Evolutionary conservation across 768 basidiomycete genomes (phyloP).

Genomic region (Peribolospora kevripleyi): DNA sequence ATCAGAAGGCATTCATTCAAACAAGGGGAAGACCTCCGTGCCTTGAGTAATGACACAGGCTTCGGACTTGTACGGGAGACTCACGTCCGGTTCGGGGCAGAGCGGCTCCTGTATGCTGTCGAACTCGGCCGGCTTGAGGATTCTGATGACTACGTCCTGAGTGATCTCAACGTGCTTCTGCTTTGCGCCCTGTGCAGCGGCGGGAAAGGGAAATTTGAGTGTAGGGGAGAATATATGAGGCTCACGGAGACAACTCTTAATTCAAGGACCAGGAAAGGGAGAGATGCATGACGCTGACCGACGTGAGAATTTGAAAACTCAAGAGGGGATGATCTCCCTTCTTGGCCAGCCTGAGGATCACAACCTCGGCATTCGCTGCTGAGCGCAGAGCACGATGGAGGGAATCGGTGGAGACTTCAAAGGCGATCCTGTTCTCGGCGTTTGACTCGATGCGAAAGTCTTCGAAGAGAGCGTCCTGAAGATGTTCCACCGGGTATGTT

Average conservation of each 20-base stretch:
- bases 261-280: too few relatives aligned
- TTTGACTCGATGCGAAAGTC: conserved; percentile 72
- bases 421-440: conserved; percentile 51
- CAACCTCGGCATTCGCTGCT: not conserved
- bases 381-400: conserved; percentile 37
- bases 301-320: too few relatives aligned
- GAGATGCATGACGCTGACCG: too few relatives aligned
- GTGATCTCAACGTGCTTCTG: conserved; percentile 27
- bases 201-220: too few relatives aligned
- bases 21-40: not conserved
- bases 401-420: conserved; percentile 47
- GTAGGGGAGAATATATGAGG: too few relatives aligned
- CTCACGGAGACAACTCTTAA: too few relatives aligned
- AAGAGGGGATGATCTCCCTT: too few relatives aligned
- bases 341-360: too few relatives aligned
- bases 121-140: conserved; percentile 50
- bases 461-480: conserved; percentile 23
- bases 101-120: conserved; percentile 49
- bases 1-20: not conserved
- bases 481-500: too few relatives aligned
- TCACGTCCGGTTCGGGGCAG: conserved; percentile 64
- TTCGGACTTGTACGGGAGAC: not conserved
- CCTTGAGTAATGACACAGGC: not conserved
- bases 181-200: too few relatives aligned
- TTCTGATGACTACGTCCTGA: conserved; percentile 61